These are phyloP conservation scores for Adansonia madagascariensis DNA, from an alignment of 441 rosid species.

Conservation along the genomic window DNA sequence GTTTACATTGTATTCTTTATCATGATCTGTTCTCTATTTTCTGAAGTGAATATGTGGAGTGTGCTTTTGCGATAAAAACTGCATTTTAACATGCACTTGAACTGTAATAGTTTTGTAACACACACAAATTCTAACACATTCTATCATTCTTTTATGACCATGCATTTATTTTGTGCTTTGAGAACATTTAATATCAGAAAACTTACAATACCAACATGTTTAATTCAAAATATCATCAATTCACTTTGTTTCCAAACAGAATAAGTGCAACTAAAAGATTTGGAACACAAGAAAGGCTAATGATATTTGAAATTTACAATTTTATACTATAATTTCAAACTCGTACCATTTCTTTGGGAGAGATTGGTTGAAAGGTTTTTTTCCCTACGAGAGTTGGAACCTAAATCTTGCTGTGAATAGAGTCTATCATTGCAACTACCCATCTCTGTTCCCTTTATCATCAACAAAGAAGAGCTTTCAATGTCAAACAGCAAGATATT, in stretches of 20 bases:
- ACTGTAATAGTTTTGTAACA: not conserved
- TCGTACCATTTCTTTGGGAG: not conserved
- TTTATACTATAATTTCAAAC: not conserved
- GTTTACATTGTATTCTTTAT: not conserved
- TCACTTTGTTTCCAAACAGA: not conserved
- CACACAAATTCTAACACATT: conserved; percentile 4
- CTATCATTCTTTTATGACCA: not conserved
- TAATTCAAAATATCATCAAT: not conserved
- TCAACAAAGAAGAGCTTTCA: not conserved
- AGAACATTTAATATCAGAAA: not conserved
- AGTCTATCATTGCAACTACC: not conserved
- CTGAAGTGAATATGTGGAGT: not conserved
- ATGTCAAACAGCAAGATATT: not conserved
- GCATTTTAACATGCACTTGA: not conserved
- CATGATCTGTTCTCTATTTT: not conserved
- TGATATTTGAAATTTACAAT: not conserved
- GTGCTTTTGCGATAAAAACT: not conserved
- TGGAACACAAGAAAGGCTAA: not conserved
- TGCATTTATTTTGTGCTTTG: not conserved
- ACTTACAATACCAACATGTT: not conserved
- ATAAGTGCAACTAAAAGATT: not conserved
- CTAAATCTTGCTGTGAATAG: not conserved
- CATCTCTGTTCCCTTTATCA: not conserved
- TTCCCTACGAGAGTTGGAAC: not conserved
- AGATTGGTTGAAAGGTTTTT: not conserved